Base-by-base conservation (phyloP, 257 asterid genomes). In the Solanum pennellii region DNA sequence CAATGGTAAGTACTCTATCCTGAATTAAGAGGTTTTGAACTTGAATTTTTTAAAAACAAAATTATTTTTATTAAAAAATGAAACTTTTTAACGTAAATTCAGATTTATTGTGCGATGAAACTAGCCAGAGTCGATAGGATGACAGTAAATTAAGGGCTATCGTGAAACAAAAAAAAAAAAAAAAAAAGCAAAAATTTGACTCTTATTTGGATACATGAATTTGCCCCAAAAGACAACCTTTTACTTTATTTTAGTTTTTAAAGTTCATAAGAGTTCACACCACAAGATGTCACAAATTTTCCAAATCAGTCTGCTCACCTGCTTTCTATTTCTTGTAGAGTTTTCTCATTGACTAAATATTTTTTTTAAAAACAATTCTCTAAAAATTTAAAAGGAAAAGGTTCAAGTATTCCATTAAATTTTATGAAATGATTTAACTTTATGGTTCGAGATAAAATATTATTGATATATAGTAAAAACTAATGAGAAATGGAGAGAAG, bases 41-140 rank as follows among this genome's bases (percentile, higher is more conserved):
- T 6, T 1, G 0, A 49, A 2, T 49, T 3, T 2, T 9, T 49
- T 15, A 0, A 5, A 6, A 15, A 49, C 1, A 3, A 3, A 49
- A 3, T 49, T 3, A 15, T 20, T 8, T 49, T 49, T 15, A 2
- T 49, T 15, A 49, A 3, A 3, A 33, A 33, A 47, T 14, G 14
- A 47, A 15, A 15, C 0, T 14, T 15, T 14, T 8, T 3, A 1
- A 49, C 8, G 6, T 37, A 37, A 37, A 37, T 37, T 5, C 7
- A 37, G 6, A 37, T 37, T 6, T 37, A 37, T 3, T 33, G 4
- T 1, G 35, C 3, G 35, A 1, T 52, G 62, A n/a, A 10, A 1
- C 7, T 56, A 52, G 62, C 62, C 10, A 52, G 4, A 52, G 62
- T 52, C 62, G 4, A 18, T 52, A 52, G 21, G 62, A 52, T 52